Conservation (phyloP, 768 basidiomycete species). For the Phallus indusiatus region DNA sequence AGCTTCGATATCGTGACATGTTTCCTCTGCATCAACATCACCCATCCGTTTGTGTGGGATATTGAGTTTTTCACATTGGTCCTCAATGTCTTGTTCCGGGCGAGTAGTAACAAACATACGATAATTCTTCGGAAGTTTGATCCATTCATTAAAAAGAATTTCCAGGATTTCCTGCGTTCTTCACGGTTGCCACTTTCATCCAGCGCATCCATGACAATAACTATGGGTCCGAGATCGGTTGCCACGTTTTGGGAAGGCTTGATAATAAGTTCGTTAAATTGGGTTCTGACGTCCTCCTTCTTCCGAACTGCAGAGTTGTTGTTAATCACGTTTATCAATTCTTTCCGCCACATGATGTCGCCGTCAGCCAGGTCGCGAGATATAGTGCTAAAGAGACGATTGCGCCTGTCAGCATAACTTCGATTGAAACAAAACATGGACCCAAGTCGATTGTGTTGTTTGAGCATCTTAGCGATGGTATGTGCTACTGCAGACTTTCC, state of each 20-base stretch:
- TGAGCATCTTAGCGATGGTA: conserved; percentile 18
- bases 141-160: conserved; percentile 11
- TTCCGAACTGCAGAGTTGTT: not conserved
- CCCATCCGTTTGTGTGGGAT: not conserved
- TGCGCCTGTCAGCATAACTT: not conserved
- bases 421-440: conserved; percentile 19
- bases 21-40: not conserved
- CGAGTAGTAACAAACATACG: too few species aligned
- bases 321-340: conserved; percentile 7
- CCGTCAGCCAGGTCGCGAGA: conserved; percentile 17
- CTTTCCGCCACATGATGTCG: conserved; percentile 1
- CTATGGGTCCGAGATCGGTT: conserved; percentile 8
- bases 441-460: conserved; percentile 4
- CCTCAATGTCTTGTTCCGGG: conserved; percentile 17
- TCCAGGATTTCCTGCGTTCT: conserved; percentile 13
- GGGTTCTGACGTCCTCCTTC: not conserved
- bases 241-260: conserved; percentile 1
- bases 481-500: conserved; percentile 24
- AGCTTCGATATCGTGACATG: not conserved
- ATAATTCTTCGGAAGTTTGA: conserved; percentile 15
- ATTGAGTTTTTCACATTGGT: not conserved
- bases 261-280: conserved; percentile 14
- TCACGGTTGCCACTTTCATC: conserved; percentile 13
- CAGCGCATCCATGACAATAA: conserved; percentile 20
- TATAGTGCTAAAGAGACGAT: conserved; percentile 15